Conservation (phyloP, 495 filamentous ascomycete species). For the Podospora anserina region DNA sequence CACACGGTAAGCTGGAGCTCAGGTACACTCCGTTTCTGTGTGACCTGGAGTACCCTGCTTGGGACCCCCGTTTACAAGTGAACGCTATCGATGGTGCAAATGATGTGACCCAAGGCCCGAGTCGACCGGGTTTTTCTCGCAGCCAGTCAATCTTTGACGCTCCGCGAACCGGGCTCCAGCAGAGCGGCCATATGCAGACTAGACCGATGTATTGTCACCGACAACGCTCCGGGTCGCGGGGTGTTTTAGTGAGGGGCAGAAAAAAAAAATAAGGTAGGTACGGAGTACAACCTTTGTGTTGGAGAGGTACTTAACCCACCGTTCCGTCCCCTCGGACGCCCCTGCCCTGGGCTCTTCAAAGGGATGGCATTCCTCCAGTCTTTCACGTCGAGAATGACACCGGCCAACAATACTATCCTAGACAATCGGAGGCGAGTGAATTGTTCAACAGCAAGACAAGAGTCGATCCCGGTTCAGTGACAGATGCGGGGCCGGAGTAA, state of each 20-base stretch:
- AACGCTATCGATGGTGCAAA: slow-evolving; percentile 20
- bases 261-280: background rate
- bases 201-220: slow-evolving; percentile 9
- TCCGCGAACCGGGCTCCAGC: slow-evolving; percentile 22
- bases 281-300: background rate
- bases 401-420: background rate
- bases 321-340: background rate
- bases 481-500: background rate
- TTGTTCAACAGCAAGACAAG: background rate
- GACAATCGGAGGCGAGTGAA: background rate
- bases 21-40: background rate
- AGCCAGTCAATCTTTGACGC: slow-evolving; percentile 12
- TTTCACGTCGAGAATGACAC: background rate
- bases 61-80: background rate
- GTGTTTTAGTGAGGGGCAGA: background rate
- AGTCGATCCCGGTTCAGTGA: background rate
- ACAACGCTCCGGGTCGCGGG: slow-evolving; percentile 8
- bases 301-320: background rate
- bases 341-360: background rate
- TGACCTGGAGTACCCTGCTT: slow-evolving; percentile 13
- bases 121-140: slow-evolving; percentile 16
- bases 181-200: background rate
- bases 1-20: background rate
- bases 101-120: slow-evolving; percentile 25
- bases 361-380: background rate